Percentiles rank a stretch among this genome's conserved stretches.
Conservation (phyloP, 345 rosid genomes). For the Sisymbrium altissimum region DNA sequence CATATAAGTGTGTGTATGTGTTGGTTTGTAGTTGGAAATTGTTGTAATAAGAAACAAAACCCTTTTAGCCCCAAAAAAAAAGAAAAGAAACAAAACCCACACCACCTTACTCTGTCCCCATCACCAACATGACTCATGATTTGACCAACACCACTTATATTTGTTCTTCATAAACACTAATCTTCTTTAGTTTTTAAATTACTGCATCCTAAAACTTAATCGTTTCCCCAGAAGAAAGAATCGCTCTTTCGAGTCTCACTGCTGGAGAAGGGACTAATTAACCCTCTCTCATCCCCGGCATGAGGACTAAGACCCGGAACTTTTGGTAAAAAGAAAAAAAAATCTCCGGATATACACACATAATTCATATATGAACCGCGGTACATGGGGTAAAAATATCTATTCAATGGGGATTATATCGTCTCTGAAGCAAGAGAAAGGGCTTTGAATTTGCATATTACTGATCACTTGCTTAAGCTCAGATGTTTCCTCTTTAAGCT, state of each 20-base stretch:
- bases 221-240: not conserved
- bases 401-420: conserved; percentile 34
- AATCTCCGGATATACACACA: not conserved
- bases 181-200: not conserved
- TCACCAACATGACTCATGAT: conserved; percentile 25
- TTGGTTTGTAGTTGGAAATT: not conserved
- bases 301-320: not conserved
- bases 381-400: not conserved
- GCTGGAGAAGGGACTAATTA: not conserved
- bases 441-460: conserved; percentile 53
- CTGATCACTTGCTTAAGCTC: conserved; percentile 62
- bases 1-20: not conserved
- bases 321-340: not conserved
- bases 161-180: conserved; percentile 24
- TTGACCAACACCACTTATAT: conserved; percentile 26
- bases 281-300: not conserved
- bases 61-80: no score
- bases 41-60: not conserved
- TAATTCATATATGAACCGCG: not conserved
- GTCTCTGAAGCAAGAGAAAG: conserved; percentile 51
- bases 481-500: conserved; percentile 64
- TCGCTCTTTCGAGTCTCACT: not conserved
- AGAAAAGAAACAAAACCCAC: no score
- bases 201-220: not conserved
- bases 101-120: conserved; percentile 1